Conservation (phyloP, 2,329 filamentous ascomycete species). For the Zalaria sp. region DNA sequence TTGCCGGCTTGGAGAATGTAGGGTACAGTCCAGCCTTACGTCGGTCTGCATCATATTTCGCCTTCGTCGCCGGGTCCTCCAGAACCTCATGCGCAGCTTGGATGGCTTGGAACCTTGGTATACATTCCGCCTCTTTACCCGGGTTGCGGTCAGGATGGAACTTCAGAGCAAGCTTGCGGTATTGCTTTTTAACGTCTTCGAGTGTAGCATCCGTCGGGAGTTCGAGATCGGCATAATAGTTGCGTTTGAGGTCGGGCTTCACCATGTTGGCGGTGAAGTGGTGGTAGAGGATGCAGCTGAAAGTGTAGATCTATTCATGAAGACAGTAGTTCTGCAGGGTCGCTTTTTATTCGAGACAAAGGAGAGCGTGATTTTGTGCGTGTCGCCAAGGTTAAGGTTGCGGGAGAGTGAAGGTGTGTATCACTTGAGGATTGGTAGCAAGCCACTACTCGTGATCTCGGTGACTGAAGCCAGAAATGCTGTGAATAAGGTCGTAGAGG, state of each 20-base stretch:
- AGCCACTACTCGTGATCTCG: too few relatives aligned
- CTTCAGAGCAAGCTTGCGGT: constrained; percentile 68
- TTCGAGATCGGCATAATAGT: constrained; percentile 79
- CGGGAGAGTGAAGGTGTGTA: too few relatives aligned
- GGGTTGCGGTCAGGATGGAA: constrained; percentile 86
- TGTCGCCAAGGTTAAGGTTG: too few relatives aligned
- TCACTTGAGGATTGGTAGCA: too few relatives aligned
- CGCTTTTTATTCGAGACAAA: too few relatives aligned
- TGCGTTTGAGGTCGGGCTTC: constrained; percentile 29
- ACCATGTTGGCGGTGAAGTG: constrained; percentile 15
- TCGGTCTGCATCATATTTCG: constrained; percentile 49
- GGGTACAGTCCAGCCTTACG: constrained; percentile 31
- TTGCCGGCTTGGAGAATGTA: constrained; percentile 5
- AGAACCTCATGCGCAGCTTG: constrained; percentile 74
- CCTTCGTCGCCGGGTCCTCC: constrained; percentile 41
- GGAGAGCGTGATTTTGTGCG: too few relatives aligned
- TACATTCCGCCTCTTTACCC: constrained; percentile 65
- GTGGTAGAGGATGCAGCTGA: too few relatives aligned
- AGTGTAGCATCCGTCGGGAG: constrained; percentile 52
- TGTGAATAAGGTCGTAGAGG: too few relatives aligned
- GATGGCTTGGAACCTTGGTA: constrained; percentile 72
- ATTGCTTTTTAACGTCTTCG: constrained; percentile 73
- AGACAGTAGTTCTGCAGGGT: too few relatives aligned
- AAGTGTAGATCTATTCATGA: too few relatives aligned
- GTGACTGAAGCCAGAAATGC: too few relatives aligned